Evolutionary conservation across 306 rosid genomes (phyloP), one percentile per base, ranked within the genome.

Genomic region (Pterocarpus macrocarpus): DNA sequence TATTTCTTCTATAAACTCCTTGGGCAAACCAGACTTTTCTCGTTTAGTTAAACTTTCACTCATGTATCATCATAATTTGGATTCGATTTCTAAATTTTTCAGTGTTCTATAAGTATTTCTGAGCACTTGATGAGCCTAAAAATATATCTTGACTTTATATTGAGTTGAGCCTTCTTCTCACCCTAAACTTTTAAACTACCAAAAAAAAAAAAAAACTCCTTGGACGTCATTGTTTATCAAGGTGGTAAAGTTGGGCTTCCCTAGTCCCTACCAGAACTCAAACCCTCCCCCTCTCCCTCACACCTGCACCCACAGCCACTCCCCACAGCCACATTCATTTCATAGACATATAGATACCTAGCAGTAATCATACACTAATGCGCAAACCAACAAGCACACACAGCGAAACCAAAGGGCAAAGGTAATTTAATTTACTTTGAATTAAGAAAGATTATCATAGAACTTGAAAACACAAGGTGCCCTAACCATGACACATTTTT

Each of bases 331-430:
- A 73, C 80, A n/a, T 30, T 32, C 9, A 73, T 30, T 73, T 71
- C 33, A 53, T 53, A 35, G 22, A 58, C 41, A 30, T 10, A 57
- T 39, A 59, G 32, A 59, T 59, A 59, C 59, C 43, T 61, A 61
- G n/a, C n/a, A 2, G 36, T 39, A 50, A 65, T 22, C 53, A 67
- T 78, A 44, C 17, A 66, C 47, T 73, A 64, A 41, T 64, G 61
- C 58, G 72, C 11, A 64, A 72, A 73, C 22, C 76, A 66, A 81
- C 85, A 55, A 73, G 15, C 44, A 28, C 28, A 68, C 55, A 83
- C 65, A 67, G 36, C 64, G 69, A 75, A 67, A 30, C 39, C 45
- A 52, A 43, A 68, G 52, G 73, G 53, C 22, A 50, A 41, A 76
- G 69, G 73, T 63, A 82, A 32, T 12, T 68, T 30, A 61, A 30